Conservation (phyloP, 352 stramenopile species). For the Phytophthora cactorum region DNA sequence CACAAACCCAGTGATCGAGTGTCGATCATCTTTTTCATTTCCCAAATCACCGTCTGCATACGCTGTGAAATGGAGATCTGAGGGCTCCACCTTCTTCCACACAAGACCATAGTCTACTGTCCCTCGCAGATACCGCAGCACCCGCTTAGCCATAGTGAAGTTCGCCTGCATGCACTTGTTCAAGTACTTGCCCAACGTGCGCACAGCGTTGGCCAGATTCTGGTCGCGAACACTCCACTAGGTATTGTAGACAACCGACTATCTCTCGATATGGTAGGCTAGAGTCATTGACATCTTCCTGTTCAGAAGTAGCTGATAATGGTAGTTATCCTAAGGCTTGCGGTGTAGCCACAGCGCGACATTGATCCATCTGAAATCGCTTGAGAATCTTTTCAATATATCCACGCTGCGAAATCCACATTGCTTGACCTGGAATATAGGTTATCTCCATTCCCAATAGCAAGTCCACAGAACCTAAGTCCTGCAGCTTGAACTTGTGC, state of each 20-base stretch:
- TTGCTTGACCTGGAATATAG: not conserved
- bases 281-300: not conserved
- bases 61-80: slow-evolving; percentile 1
- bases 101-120: slow-evolving; percentile 6
- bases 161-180: not conserved
- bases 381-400: slow-evolving; percentile 1
- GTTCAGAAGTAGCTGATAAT: not conserved
- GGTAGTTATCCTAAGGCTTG: not conserved
- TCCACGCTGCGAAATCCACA: slow-evolving; percentile 3
- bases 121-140: slow-evolving; percentile 6
- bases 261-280: not conserved
- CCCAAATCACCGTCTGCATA: slow-evolving; percentile 7
- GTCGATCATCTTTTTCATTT: slow-evolving; percentile 5
- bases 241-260: not conserved
- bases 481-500: slow-evolving; percentile 14
- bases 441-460: slow-evolving; percentile 2
- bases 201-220: not conserved
- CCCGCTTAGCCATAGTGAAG: slow-evolving; percentile 5
- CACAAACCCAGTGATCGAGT: slow-evolving; percentile 16
- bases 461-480: slow-evolving; percentile 5
- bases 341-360: not conserved
- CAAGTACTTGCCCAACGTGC: not conserved
- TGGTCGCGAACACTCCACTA: not conserved
- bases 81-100: not conserved
- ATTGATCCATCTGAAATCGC: not conserved